Evolutionary conservation across 2,329 filamentous ascomycete genomes (phyloP), one percentile per base, ranked within the genome.

Genomic region (Chrysoporthe puriensis): DNA sequence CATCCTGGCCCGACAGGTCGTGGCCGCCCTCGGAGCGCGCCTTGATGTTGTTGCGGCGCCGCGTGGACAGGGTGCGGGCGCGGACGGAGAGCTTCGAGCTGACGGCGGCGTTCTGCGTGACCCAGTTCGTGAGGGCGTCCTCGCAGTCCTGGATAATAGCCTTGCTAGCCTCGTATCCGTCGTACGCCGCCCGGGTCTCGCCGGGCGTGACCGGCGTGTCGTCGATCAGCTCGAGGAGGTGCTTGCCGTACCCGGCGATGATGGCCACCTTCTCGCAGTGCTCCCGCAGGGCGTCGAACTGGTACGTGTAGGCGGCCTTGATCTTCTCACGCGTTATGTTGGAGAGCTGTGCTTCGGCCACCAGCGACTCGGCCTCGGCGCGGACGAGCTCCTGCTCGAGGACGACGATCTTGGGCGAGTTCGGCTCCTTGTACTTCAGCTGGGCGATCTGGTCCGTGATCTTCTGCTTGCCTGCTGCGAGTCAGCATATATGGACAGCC

Each of bases 291-390:
- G 96, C 96, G 77, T 99, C 95, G 75, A 99, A 99, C 78, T 99
- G 96, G 84, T 98, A 99, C 64, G 91, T 92, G 83, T 97, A 99
- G 52, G 96, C 96, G 63, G 95, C 92, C 88, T 99, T 99, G 78
- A 99, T 90, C 87, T 99, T 99, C 83, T 99, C 95, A 75, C 96
- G 95, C 36, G 96, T 99, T 77, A 99, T 99, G 86, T 99, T 99
- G 78, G 95, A 97, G 63, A 99, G 87, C 83, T 99, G 96, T 8
- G 96, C 96, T 81, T 99, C 96, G 71, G 96, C 96, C 66, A 99
- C 96, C 16, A 99, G 89, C n/a, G 96, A 98, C 81, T 99, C 96
- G 75, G 96, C 96, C 82, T 99, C 96, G 73, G 96, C 96, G 75
- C 96, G 94, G 74, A 99, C 96, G 68, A 99, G 92, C 81, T 99